Evolutionary conservation across 2,329 filamentous ascomycete genomes (phyloP).

Genomic region (Colletotrichum brevisporum): DNA sequence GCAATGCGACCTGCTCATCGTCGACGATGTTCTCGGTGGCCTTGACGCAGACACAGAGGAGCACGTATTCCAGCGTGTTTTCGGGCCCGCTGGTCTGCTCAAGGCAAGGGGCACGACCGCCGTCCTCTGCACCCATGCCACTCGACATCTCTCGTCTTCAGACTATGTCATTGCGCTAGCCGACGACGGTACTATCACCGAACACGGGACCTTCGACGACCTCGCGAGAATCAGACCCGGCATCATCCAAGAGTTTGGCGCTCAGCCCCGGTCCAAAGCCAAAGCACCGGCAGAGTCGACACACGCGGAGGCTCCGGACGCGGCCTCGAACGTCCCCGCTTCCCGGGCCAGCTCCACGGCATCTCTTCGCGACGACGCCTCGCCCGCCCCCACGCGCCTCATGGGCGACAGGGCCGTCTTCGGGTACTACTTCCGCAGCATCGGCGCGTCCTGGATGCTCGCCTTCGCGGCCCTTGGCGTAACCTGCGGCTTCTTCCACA

Average conservation of each 20-base stretch:
- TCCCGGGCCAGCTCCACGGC: no score
- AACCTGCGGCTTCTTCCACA: conserved; percentile 31
- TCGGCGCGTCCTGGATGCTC: neutral
- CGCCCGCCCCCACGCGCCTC: neutral
- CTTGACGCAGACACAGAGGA: conserved; percentile 52
- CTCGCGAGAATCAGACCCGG: conserved; percentile 50
- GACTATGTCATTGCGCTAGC: conserved; percentile 57
- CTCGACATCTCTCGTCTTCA: neutral
- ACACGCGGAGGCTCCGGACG: no score
- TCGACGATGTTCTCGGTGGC: conserved; percentile 54
- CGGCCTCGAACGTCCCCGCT: no score
- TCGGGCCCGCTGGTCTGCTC: conserved; percentile 44
- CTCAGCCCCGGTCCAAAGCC: neutral
- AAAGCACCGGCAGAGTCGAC: no score
- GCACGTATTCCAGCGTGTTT: conserved; percentile 48
- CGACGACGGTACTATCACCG: conserved; percentile 54
- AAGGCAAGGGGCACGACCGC: neutral
- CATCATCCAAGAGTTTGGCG: conserved; percentile 54
- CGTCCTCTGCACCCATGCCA: neutral
- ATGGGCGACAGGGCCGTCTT: conserved; percentile 19
- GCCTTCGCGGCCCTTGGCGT: conserved; percentile 8
- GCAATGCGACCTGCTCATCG: conserved; percentile 46
- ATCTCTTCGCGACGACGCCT: neutral
- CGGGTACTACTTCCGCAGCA: conserved; percentile 18
- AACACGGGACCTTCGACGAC: conserved; percentile 56